phyloP scores from a whole-genome alignment of 495 filamentous ascomycete genomes.

The Penicillium crystallinum region DNA sequence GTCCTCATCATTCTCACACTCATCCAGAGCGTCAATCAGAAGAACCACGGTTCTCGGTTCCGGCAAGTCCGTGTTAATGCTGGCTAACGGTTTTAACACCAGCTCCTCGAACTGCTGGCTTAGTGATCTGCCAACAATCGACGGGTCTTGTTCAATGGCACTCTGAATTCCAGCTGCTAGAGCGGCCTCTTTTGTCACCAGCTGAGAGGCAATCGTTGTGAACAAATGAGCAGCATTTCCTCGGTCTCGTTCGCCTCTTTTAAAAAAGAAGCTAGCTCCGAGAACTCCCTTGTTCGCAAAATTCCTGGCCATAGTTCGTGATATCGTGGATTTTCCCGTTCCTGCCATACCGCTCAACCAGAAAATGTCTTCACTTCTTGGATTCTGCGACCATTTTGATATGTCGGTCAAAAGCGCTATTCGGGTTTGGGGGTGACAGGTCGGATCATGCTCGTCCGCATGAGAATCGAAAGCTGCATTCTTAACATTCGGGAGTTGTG shows the following conservation, averaged over 20 bases:
- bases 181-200: conserved; percentile 24
- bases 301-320: conserved; percentile 23
- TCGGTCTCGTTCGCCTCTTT: conserved; percentile 39
- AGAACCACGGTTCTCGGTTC: conserved; percentile 24
- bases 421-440: conserved; percentile 33
- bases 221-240: conserved; percentile 38
- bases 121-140: conserved; percentile 32
- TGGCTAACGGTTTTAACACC: conserved; percentile 34
- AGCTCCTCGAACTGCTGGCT: conserved; percentile 47
- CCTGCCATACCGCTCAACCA: conserved; percentile 43
- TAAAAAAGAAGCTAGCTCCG: conserved; percentile 50
- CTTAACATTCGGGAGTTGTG: too few relatives aligned
- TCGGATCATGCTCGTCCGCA: not conserved
- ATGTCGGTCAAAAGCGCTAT: conserved; percentile 28
- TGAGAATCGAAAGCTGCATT: not conserved
- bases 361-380: conserved; percentile 26
- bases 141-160: conserved; percentile 33
- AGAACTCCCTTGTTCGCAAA: conserved; percentile 12
- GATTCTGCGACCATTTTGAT: conserved; percentile 21
- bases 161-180: conserved; percentile 28
- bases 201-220: conserved; percentile 40
- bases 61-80: not conserved
- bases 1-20: not conserved
- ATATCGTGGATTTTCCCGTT: conserved; percentile 43
- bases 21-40: conserved; percentile 35